Evolutionary conservation across 768 basidiomycete genomes (phyloP).

Genomic region (Leccinum subtestaceum): DNA sequence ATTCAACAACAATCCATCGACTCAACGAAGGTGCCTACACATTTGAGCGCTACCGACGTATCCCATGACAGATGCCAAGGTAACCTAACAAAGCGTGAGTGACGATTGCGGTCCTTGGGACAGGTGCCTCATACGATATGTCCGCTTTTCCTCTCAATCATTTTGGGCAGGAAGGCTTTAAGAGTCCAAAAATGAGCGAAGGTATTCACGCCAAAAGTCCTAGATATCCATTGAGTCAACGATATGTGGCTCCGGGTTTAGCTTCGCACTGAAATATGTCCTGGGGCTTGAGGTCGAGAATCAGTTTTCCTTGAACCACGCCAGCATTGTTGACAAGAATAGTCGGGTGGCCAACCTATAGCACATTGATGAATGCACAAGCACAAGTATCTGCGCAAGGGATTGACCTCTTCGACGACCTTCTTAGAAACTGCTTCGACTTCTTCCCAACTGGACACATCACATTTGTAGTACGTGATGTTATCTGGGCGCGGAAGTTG

Average conservation of each 20-base stretch:
- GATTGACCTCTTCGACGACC: constrained; percentile 72
- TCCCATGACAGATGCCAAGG: constrained; percentile 73
- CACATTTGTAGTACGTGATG: constrained; percentile 84
- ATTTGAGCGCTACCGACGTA: constrained; percentile 70
- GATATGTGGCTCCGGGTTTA: constrained; percentile 33
- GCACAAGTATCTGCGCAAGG: background rate
- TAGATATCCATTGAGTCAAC: constrained; percentile 28
- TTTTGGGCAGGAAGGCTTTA: constrained; percentile 88
- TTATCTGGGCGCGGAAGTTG: constrained; percentile 49
- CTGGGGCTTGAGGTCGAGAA: constrained; percentile 73
- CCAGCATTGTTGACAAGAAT: constrained; percentile 95
- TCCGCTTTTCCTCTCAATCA: constrained; percentile 74
- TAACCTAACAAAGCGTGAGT: constrained; percentile 49
- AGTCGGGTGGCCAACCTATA: constrained; percentile 82
- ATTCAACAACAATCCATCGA: constrained; percentile 7
- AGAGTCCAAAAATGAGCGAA: constrained; percentile 89
- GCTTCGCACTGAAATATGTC: constrained; percentile 85
- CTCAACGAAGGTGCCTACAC: constrained; percentile 46
- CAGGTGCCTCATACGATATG: constrained; percentile 66
- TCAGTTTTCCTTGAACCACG: constrained; percentile 82
- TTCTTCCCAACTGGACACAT: constrained; percentile 86
- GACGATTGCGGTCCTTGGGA: background rate
- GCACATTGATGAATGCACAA: background rate
- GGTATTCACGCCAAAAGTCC: constrained; percentile 88
- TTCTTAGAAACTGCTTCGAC: constrained; percentile 72